These are phyloP conservation scores for Xylaria polymorpha DNA, from an alignment of 2,329 filamentous ascomycete genomes.

Conservation along the genomic window DNA sequence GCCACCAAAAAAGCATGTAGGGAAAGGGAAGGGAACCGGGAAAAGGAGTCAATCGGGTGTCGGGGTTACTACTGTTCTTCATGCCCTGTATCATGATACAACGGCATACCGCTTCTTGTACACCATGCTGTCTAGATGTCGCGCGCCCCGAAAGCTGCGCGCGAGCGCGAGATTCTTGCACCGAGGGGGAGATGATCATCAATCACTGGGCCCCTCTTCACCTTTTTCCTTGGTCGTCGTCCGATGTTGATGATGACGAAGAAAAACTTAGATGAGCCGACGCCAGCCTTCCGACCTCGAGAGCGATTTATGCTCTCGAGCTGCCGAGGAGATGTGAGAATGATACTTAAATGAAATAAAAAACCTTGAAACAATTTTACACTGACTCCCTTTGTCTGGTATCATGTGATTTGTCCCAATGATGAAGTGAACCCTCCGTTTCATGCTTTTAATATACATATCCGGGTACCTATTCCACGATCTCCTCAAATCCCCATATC, in stretches of 20 bases:
- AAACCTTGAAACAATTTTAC: conserved; percentile 5
- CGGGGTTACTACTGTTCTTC: conserved; percentile 4
- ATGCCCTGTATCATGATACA: conserved; percentile 10
- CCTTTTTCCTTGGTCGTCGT: background rate
- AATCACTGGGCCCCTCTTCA: conserved; percentile 19
- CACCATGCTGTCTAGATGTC: conserved; percentile 27
- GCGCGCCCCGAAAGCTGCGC: conserved; percentile 1
- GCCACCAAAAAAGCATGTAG: conserved; percentile 18
- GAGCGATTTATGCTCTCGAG: conserved; percentile 4
- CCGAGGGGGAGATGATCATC: conserved; percentile 1
- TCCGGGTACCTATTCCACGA: background rate
- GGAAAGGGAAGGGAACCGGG: background rate
- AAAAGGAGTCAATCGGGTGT: conserved; percentile 15
- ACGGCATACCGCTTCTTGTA: conserved; percentile 28
- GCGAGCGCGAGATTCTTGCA: background rate
- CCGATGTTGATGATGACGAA: conserved; percentile 4
- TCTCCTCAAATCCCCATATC: background rate
- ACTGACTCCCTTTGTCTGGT: background rate
- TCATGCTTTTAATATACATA: background rate
- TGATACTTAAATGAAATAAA: conserved; percentile 26
- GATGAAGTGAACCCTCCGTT: background rate
- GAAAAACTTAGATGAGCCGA: conserved; percentile 18
- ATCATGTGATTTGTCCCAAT: background rate
- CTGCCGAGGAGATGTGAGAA: conserved; percentile 33
- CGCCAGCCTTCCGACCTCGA: conserved; percentile 32